Conservation (phyloP, 305 asterid species). For the Striga hermonthica region DNA sequence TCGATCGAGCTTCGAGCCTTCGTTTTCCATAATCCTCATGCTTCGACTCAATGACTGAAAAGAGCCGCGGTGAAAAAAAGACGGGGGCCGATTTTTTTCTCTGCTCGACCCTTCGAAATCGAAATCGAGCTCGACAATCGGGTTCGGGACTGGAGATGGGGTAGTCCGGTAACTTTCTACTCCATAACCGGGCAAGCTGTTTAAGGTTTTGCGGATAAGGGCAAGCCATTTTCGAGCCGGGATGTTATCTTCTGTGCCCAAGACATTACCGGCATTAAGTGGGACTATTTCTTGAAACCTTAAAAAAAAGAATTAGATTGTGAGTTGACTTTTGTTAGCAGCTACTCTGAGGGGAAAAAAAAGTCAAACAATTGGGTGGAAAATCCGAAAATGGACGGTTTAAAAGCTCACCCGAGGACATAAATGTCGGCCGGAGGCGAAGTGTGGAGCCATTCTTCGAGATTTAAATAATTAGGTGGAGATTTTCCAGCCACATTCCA, state of each 20-base stretch:
- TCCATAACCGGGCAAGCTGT: neutral
- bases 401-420: neutral
- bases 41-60: neutral
- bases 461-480: neutral
- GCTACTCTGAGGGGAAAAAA: neutral
- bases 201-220: neutral
- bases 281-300: conserved; percentile 9
- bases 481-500: conserved; percentile 10
- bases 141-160: neutral
- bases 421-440: conserved; percentile 4
- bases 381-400: neutral
- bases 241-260: conserved; percentile 1
- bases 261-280: conserved; percentile 3
- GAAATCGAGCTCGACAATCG: neutral
- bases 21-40: conserved; percentile 1
- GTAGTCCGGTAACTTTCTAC: neutral
- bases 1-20: neutral
- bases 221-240: neutral
- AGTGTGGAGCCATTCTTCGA: conserved; percentile 9
- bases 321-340: too few relatives aligned
- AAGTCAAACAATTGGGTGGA: neutral
- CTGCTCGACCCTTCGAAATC: neutral
- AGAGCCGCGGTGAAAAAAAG: neutral
- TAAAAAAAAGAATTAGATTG: neutral
- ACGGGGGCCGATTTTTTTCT: neutral